Conservation (phyloP, 768 basidiomycete genomes). For the Gloeostereum incarnatum region DNA sequence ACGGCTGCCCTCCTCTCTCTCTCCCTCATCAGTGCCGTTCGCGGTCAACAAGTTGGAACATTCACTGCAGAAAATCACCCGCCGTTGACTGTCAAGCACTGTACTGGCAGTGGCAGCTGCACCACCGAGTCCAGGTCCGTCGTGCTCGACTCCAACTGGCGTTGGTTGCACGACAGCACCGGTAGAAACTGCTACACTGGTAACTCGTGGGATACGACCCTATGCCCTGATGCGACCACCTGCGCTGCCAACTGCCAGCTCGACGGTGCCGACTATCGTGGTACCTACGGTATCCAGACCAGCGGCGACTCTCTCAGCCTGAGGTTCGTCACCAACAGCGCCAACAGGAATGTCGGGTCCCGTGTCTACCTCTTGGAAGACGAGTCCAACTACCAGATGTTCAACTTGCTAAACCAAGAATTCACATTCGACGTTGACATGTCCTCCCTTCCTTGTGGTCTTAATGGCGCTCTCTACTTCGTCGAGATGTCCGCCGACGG, state of each 20-base stretch:
- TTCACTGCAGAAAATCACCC: conserved; percentile 39
- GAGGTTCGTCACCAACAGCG: conserved; percentile 33
- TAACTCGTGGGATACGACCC: conserved; percentile 40
- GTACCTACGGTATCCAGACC: conserved; percentile 45
- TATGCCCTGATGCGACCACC: conserved; percentile 39
- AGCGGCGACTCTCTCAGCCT: conserved; percentile 35
- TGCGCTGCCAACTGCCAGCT: conserved; percentile 36
- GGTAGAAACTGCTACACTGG: conserved; percentile 45
- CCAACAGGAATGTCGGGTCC: conserved; percentile 29
- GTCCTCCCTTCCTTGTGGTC: conserved; percentile 46
- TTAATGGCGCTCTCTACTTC: conserved; percentile 55
- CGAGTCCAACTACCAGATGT: conserved; percentile 33
- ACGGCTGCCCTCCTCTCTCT: too few relatives aligned
- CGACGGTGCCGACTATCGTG: conserved; percentile 37
- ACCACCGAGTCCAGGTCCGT: conserved; percentile 24
- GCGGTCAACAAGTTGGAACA: conserved; percentile 44
- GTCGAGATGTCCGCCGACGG: conserved; percentile 48
- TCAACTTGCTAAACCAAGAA: conserved; percentile 44
- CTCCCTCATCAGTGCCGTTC: not conserved
- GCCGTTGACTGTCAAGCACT: conserved; percentile 33
- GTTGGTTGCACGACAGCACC: conserved; percentile 31
- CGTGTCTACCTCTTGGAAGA: conserved; percentile 42
- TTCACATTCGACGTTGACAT: conserved; percentile 57
- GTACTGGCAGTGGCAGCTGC: conserved; percentile 34
- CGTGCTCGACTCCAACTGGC: conserved; percentile 48